Conservation (phyloP, 1,284 basidiomycete species). For the Vanrija humicola region DNA sequence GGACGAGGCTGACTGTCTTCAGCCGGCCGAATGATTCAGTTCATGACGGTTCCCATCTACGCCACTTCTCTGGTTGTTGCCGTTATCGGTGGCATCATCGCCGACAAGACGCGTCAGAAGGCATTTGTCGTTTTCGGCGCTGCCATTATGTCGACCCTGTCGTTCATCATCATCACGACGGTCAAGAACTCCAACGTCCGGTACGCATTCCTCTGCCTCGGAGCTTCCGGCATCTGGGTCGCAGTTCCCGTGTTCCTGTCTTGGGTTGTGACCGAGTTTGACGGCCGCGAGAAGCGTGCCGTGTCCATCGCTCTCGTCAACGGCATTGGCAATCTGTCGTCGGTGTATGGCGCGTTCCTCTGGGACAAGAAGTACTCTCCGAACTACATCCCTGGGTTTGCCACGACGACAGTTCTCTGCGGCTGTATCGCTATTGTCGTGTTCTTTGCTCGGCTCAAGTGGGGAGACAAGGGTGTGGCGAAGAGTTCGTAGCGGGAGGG, state of each 20-base stretch:
- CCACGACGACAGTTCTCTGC: constrained; percentile 31
- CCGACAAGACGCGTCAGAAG: constrained; percentile 14
- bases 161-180: background rate
- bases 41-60: constrained; percentile 26
- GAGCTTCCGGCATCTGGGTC: constrained; percentile 15
- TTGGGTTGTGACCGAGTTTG: constrained; percentile 13
- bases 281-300: constrained; percentile 12
- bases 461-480: constrained; percentile 25
- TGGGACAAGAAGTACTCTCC: constrained; percentile 17
- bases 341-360: constrained; percentile 20
- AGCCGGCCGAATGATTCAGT: constrained; percentile 23
- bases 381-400: constrained; percentile 16
- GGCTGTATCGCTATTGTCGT: constrained; percentile 21
- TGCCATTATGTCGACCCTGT: constrained; percentile 4
- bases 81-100: constrained; percentile 12
- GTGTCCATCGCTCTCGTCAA: constrained; percentile 18
- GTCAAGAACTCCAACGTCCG: constrained; percentile 7
- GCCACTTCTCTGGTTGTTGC: constrained; percentile 13
- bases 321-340: background rate
- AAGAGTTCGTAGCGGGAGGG: constrained; percentile 1
- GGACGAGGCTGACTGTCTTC: constrained; percentile 1
- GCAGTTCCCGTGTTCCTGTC: constrained; percentile 13
- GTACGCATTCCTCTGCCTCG: constrained; percentile 21
- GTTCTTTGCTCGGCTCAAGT: constrained; percentile 23
- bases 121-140: constrained; percentile 12